A percentile compares a stretch with the other conserved stretches of the same genome.
phyloP scores from a whole-genome alignment of 2,329 filamentous ascomycete genomes.

The Elsinoe perseae region DNA sequence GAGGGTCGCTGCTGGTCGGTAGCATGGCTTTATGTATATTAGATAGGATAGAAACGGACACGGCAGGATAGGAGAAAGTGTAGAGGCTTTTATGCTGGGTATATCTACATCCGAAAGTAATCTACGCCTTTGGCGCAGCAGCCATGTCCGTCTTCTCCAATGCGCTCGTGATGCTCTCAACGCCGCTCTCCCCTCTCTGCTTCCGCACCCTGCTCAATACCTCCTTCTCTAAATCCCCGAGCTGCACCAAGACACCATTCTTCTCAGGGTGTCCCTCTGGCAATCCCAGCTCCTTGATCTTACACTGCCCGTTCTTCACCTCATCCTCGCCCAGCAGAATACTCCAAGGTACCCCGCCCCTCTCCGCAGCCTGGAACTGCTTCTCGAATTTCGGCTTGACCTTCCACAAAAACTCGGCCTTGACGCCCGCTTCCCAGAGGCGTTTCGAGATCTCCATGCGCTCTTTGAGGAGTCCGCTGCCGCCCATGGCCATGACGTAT shows the following conservation, averaged over 20 bases:
- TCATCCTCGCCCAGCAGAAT: slow-evolving; percentile 91
- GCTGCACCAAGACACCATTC: slow-evolving; percentile 68
- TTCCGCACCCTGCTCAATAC: slow-evolving; percentile 47
- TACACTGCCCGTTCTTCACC: slow-evolving; percentile 71
- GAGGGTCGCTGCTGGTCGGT: slow-evolving; percentile 49
- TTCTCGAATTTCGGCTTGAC: slow-evolving; percentile 78
- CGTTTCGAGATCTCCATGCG: slow-evolving; percentile 70
- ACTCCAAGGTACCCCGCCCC: slow-evolving; percentile 70
- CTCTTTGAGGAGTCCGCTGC: slow-evolving; percentile 73
- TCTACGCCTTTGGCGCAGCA: slow-evolving; percentile 1
- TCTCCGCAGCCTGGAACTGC: slow-evolving; percentile 88
- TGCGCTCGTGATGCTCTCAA: slow-evolving; percentile 12
- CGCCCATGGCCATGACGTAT: slow-evolving; percentile 90
- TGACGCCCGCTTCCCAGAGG: slow-evolving; percentile 83
- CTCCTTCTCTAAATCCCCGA: slow-evolving; percentile 55
- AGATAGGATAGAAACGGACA: too few species aligned
- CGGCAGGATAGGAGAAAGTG: background rate
- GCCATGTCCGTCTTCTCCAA: slow-evolving; percentile 7
- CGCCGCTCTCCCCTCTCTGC: slow-evolving; percentile 24
- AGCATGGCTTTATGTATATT: background rate
- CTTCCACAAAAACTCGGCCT: slow-evolving; percentile 85
- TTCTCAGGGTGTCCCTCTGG: slow-evolving; percentile 81
- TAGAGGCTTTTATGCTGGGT: background rate
- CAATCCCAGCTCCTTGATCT: slow-evolving; percentile 78
- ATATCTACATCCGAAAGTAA: background rate